Conservation (phyloP, 345 rosid genomes). For the Arabidopsis arenosa region DNA sequence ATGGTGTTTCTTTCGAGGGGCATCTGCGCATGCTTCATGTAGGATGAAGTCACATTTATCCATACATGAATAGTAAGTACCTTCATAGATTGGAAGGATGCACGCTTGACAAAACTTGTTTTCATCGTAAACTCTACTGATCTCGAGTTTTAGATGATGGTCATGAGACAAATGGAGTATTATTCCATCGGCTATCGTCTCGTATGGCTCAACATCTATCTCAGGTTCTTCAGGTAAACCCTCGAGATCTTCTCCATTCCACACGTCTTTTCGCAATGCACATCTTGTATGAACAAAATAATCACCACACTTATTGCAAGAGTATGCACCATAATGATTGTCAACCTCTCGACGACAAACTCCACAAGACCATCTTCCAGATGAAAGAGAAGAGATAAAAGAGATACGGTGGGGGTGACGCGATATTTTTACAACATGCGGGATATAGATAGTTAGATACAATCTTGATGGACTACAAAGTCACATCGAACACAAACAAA, state of each 20-base stretch:
- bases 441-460: too few relatives aligned
- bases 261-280: neutral
- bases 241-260: conserved; percentile 25
- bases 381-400: conserved; percentile 3
- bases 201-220: neutral
- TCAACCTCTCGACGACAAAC: neutral
- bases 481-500: neutral
- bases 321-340: neutral
- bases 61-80: neutral
- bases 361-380: neutral
- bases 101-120: neutral
- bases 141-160: neutral
- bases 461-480: conserved; percentile 16
- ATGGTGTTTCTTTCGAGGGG: neutral
- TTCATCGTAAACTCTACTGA: neutral
- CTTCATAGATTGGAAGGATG: neutral
- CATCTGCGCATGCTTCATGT: neutral
- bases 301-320: conserved; percentile 17
- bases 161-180: conserved; percentile 29
- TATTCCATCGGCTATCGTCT: neutral
- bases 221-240: conserved; percentile 6
- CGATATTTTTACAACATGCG: neutral
- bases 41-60: conserved; percentile 21
- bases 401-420: conserved; percentile 22
- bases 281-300: conserved; percentile 38